Evolutionary conservation across 2,329 filamentous ascomycete genomes (phyloP).

Genomic region (Ascochyta rabiei): DNA sequence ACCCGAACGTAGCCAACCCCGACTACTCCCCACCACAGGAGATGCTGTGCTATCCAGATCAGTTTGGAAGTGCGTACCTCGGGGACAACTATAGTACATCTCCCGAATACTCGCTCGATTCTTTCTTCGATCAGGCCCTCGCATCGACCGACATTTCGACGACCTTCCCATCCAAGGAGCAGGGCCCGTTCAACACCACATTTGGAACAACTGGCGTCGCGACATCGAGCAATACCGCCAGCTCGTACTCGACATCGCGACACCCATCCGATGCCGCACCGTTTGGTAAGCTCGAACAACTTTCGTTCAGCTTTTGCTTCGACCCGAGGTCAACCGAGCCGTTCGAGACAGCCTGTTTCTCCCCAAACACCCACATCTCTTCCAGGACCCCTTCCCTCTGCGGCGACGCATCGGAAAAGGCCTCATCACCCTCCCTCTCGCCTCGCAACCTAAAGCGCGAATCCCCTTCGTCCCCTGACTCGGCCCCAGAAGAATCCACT

Average conservation of each 20-base stretch:
- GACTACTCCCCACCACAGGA: slow-evolving; percentile 35
- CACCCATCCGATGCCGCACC: slow-evolving; percentile 27
- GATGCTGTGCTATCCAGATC: slow-evolving; percentile 28
- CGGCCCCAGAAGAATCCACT: slow-evolving; percentile 26
- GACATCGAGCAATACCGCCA: slow-evolving; percentile 16
- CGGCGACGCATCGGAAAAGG: slow-evolving; percentile 34
- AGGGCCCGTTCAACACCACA: slow-evolving; percentile 22
- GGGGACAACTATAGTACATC: slow-evolving; percentile 29
- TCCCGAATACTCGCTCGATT: slow-evolving; percentile 34
- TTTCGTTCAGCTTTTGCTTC: slow-evolving; percentile 27
- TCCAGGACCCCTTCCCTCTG: slow-evolving; percentile 45
- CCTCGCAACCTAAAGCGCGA: slow-evolving; percentile 40
- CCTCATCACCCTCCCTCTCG: slow-evolving; percentile 34
- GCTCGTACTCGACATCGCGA: slow-evolving; percentile 16
- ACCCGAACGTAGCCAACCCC: slow-evolving; percentile 30
- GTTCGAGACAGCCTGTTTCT: slow-evolving; percentile 25
- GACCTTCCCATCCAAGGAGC: slow-evolving; percentile 23
- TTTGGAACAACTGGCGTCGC: slow-evolving; percentile 22
- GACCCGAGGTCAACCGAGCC: slow-evolving; percentile 21
- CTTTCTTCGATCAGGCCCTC: slow-evolving; percentile 39
- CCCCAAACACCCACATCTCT: slow-evolving; percentile 21
- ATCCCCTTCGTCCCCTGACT: slow-evolving; percentile 28
- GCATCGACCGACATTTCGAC: slow-evolving; percentile 30
- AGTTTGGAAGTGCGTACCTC: slow-evolving; percentile 35
- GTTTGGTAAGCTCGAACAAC: slow-evolving; percentile 28